Percentiles rank a stretch among this genome's conserved stretches.
Conservation (phyloP, 768 basidiomycete species). For the Pleurotus sapidus region DNA sequence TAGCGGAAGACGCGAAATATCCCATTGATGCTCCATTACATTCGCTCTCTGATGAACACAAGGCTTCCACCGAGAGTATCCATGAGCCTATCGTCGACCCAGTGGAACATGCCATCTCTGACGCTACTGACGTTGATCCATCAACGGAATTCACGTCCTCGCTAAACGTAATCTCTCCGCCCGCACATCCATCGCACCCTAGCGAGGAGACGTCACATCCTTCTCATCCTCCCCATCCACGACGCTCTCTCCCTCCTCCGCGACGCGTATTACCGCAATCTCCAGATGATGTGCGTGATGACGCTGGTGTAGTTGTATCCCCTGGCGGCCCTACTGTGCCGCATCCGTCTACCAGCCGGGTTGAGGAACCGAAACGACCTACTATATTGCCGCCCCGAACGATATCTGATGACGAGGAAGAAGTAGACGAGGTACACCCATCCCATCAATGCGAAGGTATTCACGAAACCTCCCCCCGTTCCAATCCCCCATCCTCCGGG, state of each 20-base stretch:
- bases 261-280: conserved; percentile 11
- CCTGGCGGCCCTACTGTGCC: neutral
- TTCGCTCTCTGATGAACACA: neutral
- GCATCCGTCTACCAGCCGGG: neutral
- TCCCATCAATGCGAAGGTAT: neutral
- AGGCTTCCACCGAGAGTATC: neutral
- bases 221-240: conserved; percentile 5
- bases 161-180: neutral
- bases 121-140: neutral
- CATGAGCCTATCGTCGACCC: neutral
- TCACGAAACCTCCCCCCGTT: neutral
- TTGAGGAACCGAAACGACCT: neutral
- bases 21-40: neutral
- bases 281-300: conserved; percentile 5
- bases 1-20: neutral
- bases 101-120: neutral
- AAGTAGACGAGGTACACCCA: neutral
- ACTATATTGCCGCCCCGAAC: neutral
- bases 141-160: neutral
- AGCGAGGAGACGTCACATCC: neutral
- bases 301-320: conserved; percentile 9
- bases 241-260: conserved; percentile 18
- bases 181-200: neutral
- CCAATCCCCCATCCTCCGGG: neutral
- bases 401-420: neutral